Percentiles rank a stretch among this genome's conserved stretches.
phyloP scores from a whole-genome alignment of 2,329 filamentous ascomycete genomes.

The Fusarium zealandicum region DNA sequence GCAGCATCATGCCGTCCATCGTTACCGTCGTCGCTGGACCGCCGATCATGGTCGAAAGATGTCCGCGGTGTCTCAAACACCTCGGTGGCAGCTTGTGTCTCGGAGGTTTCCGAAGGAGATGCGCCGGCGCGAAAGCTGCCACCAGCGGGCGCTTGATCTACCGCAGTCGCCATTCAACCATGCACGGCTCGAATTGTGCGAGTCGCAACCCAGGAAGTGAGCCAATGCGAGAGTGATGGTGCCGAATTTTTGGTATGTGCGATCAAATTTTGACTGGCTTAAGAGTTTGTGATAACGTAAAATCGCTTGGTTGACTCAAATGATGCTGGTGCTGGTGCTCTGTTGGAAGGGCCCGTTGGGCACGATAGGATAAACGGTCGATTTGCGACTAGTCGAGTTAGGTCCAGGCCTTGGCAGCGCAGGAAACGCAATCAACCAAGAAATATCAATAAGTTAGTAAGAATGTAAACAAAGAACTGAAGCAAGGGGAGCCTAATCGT shows the following conservation, averaged over 20 bases:
- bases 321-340: conserved; percentile 16
- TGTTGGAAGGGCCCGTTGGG: conserved; percentile 12
- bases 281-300: neutral
- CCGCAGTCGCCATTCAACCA: conserved; percentile 47
- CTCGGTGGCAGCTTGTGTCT: conserved; percentile 32
- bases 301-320: conserved; percentile 11
- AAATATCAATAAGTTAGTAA: neutral
- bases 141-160: conserved; percentile 39
- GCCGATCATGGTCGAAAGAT: conserved; percentile 34
- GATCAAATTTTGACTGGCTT: too few species aligned
- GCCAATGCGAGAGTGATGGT: conserved; percentile 1
- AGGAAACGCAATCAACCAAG: conserved; percentile 1
- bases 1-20: conserved; percentile 25
- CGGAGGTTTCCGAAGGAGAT: conserved; percentile 25
- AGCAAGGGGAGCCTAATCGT: neutral
- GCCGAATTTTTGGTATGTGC: neutral
- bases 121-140: conserved; percentile 31
- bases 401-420: neutral
- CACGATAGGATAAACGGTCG: conserved; percentile 21
- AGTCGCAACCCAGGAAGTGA: neutral
- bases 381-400: conserved; percentile 11
- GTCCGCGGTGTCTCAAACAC: conserved; percentile 41
- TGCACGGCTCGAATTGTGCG: conserved; percentile 10
- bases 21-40: conserved; percentile 17
- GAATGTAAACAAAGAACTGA: neutral